Base-by-base conservation (phyloP, 805 yeast genomes). In the Pichia gijzeniarum region DNA sequence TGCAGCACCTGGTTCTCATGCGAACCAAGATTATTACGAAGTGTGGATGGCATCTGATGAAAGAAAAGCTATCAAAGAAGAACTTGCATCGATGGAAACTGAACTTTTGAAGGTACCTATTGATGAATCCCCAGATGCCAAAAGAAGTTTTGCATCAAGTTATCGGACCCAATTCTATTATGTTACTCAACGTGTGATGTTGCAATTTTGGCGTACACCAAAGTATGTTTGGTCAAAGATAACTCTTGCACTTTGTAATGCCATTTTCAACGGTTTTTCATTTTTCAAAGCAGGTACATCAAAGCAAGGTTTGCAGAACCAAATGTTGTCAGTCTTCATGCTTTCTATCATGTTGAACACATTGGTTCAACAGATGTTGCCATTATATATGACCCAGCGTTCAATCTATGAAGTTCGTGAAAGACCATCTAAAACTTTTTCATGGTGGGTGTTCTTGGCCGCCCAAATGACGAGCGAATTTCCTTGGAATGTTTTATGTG, bases 1-100 rank as follows among this genome's bases (percentile, higher is more conserved):
- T 57, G 89, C 89, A 44, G 88, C 89, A 31, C 89, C 89, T 6
- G 89, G 88, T 43, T 77, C 86, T 31, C 82, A 78, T 54, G 85
- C 88, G 17, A 70, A 71, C 40, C 85, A 80, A 63, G 85, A 84
- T 62, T 84, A 81, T 57, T 72, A 77, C 57, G 82, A 84, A 57
- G 87, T 83, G 40, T 86, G 96, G 96, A 64, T 74, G 61, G 71
- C 73, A 40, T 85, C 95, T 32, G 63, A 64, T 0, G 89, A 87
- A 60, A 76, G 74, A 54, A 57, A 65, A 43, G 79, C 72, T 6
- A 77, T 84, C 31, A 73, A 77, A 47, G 64, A 59, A 2, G 91
- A 85, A 59, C 71, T 86, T 54, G 76, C 72, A 18, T 47, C 60
- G 38, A 78, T 87, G 90, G 88, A 77, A 46, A 60, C 56, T 3